Evolutionary conservation across 208 protist species (phyloP).

Genomic region (Kentomonas sorsogonicus): DNA sequence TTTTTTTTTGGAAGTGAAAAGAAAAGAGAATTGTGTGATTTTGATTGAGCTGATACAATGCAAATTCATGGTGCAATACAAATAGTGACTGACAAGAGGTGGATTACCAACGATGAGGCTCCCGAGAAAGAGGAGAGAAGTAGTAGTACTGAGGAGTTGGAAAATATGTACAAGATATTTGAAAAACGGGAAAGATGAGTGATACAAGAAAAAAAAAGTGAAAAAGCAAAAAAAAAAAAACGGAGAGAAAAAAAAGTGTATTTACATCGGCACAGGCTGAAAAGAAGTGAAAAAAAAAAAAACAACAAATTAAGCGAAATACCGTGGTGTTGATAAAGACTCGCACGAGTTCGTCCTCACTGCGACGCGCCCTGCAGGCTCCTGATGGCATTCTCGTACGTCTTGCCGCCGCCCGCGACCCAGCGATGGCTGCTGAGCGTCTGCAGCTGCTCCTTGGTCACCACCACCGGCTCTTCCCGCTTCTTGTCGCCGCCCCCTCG

Average conservation of each 20-base stretch:
- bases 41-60: too few species aligned
- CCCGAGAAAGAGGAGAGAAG: too few species aligned
- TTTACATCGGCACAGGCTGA: slow-evolving; percentile 8
- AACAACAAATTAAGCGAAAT: background rate
- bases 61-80: too few species aligned
- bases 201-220: background rate
- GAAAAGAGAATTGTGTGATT: too few species aligned
- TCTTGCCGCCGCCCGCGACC: slow-evolving; percentile 7
- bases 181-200: background rate
- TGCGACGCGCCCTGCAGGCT: background rate
- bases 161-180: too few species aligned
- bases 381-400: background rate
- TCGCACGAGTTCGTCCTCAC: background rate
- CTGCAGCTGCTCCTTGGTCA: background rate
- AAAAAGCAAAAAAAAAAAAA: slow-evolving; percentile 2
- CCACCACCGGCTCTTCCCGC: background rate
- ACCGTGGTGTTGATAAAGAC: background rate
- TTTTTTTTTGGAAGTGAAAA: too few species aligned
- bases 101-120: too few species aligned
- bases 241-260: slow-evolving; percentile 8
- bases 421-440: slow-evolving; percentile 16
- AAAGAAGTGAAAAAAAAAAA: background rate
- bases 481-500: too few species aligned
- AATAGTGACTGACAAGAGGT: too few species aligned
- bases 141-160: too few species aligned